These are phyloP conservation scores for Paragyromitra xinjiangensis DNA, from an alignment of 495 filamentous ascomycete genomes.

Conservation along the genomic window DNA sequence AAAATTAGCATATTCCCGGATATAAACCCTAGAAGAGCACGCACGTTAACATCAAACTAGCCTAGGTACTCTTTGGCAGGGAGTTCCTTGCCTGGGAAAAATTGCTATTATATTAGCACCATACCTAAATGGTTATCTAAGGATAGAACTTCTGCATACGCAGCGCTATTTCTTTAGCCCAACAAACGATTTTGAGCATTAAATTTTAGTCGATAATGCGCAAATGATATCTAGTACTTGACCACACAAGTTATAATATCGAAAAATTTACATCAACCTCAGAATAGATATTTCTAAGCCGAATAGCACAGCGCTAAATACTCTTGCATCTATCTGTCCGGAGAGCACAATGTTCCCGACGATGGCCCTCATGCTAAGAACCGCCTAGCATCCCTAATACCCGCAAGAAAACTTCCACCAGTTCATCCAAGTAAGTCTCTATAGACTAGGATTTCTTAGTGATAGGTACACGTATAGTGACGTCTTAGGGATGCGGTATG, in stretches of 20 bases:
- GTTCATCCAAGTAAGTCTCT: not conserved
- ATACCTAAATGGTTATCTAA: not conserved
- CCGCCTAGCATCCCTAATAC: not conserved
- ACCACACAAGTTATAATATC: not conserved
- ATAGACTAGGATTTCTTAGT: not conserved
- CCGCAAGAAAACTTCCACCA: not conserved
- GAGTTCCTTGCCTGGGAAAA: not conserved
- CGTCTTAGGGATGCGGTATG: not conserved
- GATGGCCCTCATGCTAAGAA: not conserved
- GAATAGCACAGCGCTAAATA: not conserved
- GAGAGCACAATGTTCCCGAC: not conserved
- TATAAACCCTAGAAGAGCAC: not conserved
- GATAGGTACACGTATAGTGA: slow-evolving; percentile 10
- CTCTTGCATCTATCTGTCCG: not conserved
- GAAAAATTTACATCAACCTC: not conserved
- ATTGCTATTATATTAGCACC: not conserved
- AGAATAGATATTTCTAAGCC: not conserved
- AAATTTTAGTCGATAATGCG: no score
- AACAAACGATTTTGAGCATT: not conserved
- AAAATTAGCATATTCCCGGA: not conserved
- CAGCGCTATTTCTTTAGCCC: not conserved
- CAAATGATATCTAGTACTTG: no score
- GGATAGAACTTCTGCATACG: not conserved
- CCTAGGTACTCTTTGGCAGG: not conserved
- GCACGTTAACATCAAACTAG: not conserved